Evolutionary conservation across 2,329 filamentous ascomycete genomes (phyloP).

Genomic region (Fusarium sp.): DNA sequence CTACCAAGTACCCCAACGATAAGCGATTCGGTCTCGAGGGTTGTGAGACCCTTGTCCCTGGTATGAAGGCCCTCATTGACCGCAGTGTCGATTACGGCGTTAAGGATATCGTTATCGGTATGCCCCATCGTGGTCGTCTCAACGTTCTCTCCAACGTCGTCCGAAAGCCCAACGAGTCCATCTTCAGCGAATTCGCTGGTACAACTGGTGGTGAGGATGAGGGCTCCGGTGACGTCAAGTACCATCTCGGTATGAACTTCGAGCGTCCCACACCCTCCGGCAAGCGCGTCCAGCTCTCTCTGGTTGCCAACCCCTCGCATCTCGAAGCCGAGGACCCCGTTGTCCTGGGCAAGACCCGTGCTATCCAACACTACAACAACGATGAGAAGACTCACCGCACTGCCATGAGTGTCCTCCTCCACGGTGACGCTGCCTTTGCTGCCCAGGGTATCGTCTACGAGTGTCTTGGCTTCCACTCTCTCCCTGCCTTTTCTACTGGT

Average conservation of each 20-base stretch:
- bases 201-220: constrained; percentile 90
- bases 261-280: constrained; percentile 97
- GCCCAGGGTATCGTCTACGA: constrained; percentile 98
- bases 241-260: constrained; percentile 99
- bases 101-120: constrained; percentile 99
- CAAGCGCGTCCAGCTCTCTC: constrained; percentile 98
- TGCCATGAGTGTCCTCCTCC: constrained; percentile 95
- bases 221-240: constrained; percentile 98
- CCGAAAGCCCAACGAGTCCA: constrained; percentile 98
- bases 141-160: constrained; percentile 99
- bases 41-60: constrained; percentile 94
- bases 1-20: constrained; percentile 99
- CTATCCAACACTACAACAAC: constrained; percentile 99
- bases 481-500: constrained; percentile 96
- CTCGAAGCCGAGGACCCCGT: constrained; percentile 98
- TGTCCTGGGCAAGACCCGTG: constrained; percentile 95
- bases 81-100: constrained; percentile 98
- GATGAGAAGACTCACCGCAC: constrained; percentile 90
- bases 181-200: constrained; percentile 98
- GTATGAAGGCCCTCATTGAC: constrained; percentile 99
- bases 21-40: constrained; percentile 99
- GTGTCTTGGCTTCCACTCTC: constrained; percentile 95
- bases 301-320: constrained; percentile 98
- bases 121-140: constrained; percentile 98
- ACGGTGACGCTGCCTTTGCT: constrained; percentile 97